Percentiles rank a stretch among this genome's conserved stretches.
phyloP scores from a whole-genome alignment of 2,329 filamentous ascomycete genomes.

The Botrytis porri region DNA sequence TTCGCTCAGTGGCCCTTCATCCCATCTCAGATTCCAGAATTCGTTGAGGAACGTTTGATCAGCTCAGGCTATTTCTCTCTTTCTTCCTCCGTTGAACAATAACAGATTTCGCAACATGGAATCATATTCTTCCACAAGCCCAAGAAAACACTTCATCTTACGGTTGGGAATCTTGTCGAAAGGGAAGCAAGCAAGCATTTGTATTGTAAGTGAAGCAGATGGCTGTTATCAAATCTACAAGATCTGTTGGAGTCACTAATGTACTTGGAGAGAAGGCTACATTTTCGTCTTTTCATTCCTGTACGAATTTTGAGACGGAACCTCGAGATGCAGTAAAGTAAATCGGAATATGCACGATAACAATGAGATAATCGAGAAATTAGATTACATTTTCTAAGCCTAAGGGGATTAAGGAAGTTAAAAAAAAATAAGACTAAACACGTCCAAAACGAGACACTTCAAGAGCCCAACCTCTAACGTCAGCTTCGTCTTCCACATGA shows the following conservation, averaged over 20 bases:
- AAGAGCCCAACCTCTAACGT: not conserved
- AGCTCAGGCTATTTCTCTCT: not conserved
- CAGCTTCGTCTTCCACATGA: not conserved
- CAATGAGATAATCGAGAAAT: not conserved
- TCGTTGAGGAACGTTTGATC: not conserved
- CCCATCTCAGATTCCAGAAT: not conserved
- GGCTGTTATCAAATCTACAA: rapidly evolving
- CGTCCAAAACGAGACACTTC: too few species aligned
- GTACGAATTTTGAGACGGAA: not conserved
- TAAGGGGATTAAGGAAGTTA: not conserved
- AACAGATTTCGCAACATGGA: not conserved
- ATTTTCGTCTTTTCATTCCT: not conserved
- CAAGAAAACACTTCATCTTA: not conserved
- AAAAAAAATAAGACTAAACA: not conserved
- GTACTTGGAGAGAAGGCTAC: rapidly evolving
- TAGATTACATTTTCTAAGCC: not conserved
- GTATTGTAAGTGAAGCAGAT: not conserved
- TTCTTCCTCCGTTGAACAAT: not conserved
- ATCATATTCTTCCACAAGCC: not conserved
- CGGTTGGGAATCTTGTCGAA: not conserved
- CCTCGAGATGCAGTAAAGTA: not conserved
- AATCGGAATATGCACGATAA: not conserved
- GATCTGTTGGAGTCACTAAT: not conserved
- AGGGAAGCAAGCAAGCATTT: not conserved
- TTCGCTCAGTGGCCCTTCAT: not conserved